Evolutionary conservation across 192 early-diverging fungal species (phyloP).

Genomic region (Coemansia sp.): DNA sequence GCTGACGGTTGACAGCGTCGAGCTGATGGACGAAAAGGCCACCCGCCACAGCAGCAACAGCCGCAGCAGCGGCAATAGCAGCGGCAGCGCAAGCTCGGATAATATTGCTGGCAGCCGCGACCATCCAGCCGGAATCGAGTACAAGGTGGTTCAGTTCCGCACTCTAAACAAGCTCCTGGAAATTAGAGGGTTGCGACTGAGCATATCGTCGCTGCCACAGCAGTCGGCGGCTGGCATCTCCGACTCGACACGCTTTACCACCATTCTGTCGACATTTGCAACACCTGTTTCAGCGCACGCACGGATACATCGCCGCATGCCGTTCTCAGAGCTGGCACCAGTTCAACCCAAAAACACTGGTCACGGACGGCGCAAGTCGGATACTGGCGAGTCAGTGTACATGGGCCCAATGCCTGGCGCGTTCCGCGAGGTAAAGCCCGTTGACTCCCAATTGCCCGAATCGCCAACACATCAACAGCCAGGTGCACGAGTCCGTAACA

Average conservation of each 20-base stretch:
- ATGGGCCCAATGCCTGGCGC: constrained; percentile 55
- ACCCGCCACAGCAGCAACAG: background rate
- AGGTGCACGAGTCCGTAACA: constrained; percentile 20
- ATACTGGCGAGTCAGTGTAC: constrained; percentile 32
- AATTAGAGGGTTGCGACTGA: constrained; percentile 32
- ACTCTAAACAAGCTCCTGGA: constrained; percentile 42
- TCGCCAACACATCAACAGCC: background rate
- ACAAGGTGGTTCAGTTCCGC: constrained; percentile 44
- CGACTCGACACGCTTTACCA: background rate
- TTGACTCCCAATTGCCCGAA: constrained; percentile 5
- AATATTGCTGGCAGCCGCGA: constrained; percentile 15
- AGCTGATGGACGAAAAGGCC: constrained; percentile 41
- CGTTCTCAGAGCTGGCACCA: constrained; percentile 50
- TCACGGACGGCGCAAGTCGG: background rate
- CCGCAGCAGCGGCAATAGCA: constrained; percentile 7
- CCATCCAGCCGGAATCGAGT: constrained; percentile 43
- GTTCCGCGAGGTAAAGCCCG: constrained; percentile 36
- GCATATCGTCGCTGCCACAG: constrained; percentile 1
- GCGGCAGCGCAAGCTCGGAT: constrained; percentile 14
- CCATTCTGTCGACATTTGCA: constrained; percentile 36
- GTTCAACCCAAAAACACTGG: constrained; percentile 18
- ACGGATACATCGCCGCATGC: constrained; percentile 50
- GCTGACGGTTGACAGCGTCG: constrained; percentile 49
- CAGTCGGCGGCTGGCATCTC: background rate
- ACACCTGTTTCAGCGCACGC: constrained; percentile 37